Evolutionary conservation across 768 basidiomycete genomes (phyloP).

Genomic region (Rhizopogon vulgaris): DNA sequence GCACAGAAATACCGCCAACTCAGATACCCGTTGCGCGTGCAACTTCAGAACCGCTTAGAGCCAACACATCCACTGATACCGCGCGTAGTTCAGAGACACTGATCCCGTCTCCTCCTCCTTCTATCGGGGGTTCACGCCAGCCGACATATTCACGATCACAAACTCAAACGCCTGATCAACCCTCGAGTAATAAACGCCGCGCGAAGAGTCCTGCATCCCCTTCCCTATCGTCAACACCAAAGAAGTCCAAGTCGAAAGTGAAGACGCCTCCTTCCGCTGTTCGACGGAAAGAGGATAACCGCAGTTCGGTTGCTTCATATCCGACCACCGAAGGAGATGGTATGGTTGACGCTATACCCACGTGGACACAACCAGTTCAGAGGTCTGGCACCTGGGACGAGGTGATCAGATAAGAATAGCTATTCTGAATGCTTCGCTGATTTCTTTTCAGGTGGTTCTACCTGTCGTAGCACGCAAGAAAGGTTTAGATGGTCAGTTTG

Average conservation of each 20-base stretch:
- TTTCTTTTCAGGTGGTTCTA: slow-evolving; percentile 56
- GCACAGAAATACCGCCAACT: slow-evolving; percentile 35
- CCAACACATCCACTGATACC: slow-evolving; percentile 35
- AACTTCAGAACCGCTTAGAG: slow-evolving; percentile 40
- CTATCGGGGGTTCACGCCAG: slow-evolving; percentile 20
- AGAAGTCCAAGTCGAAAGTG: slow-evolving; percentile 31
- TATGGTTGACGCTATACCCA: slow-evolving; percentile 71
- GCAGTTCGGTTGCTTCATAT: slow-evolving; percentile 63
- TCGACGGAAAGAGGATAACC: slow-evolving; percentile 36
- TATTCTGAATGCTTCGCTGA: slow-evolving; percentile 5
- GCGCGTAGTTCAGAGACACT: slow-evolving; percentile 36
- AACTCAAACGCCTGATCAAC: slow-evolving; percentile 24
- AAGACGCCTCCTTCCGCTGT: slow-evolving; percentile 26
- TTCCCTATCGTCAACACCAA: slow-evolving; percentile 31
- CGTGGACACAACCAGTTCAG: slow-evolving; percentile 72
- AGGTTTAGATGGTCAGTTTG: slow-evolving; percentile 66
- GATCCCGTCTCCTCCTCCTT: slow-evolving; percentile 28
- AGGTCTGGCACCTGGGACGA: slow-evolving; percentile 81
- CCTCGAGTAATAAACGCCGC: slow-evolving; percentile 30
- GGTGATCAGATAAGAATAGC: slow-evolving; percentile 31
- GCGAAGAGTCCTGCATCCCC: slow-evolving; percentile 43
- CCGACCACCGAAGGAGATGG: slow-evolving; percentile 53
- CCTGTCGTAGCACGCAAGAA: slow-evolving; percentile 83
- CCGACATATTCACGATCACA: slow-evolving; percentile 19
- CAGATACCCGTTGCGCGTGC: slow-evolving; percentile 33